Conservation (phyloP, 179 eudicot genomes). For the Camellia oleifera region DNA sequence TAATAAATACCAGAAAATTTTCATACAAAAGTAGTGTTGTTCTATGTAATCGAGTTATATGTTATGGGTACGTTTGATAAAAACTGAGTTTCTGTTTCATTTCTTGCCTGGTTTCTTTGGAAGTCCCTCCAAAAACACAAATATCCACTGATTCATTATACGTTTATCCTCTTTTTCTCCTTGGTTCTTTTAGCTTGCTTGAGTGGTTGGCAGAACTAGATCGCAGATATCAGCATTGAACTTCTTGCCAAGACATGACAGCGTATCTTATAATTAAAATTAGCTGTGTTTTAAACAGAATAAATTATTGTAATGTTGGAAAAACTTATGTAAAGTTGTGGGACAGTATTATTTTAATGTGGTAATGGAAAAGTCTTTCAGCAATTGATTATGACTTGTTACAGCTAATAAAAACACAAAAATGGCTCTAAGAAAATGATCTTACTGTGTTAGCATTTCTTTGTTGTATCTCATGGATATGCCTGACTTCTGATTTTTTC, state of each 20-base stretch:
- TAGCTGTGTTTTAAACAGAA: not conserved
- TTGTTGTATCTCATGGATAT: constrained; percentile 1
- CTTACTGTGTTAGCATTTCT: not conserved
- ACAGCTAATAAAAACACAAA: not conserved
- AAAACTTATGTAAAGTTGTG: not conserved
- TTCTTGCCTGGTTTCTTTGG: not conserved
- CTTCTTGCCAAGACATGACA: not conserved
- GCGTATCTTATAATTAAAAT: not conserved
- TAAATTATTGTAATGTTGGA: not conserved
- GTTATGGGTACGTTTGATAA: not conserved
- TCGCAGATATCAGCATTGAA: not conserved
- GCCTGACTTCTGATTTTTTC: constrained; percentile 5
- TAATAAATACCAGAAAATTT: not conserved
- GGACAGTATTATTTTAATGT: not conserved
- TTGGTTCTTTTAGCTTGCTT: not conserved
- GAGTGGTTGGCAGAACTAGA: not conserved
- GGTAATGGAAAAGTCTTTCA: not conserved
- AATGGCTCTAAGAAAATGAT: constrained; percentile 1
- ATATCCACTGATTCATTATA: not conserved
- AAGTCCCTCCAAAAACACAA: not conserved
- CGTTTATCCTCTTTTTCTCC: not conserved
- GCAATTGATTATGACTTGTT: not conserved
- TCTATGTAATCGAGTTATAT: not conserved
- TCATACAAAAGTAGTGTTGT: not conserved
- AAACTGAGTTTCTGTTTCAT: not conserved